Base-by-base conservation (phyloP, 176 grass and related monocot genomes). In the Oryza punctata region DNA sequence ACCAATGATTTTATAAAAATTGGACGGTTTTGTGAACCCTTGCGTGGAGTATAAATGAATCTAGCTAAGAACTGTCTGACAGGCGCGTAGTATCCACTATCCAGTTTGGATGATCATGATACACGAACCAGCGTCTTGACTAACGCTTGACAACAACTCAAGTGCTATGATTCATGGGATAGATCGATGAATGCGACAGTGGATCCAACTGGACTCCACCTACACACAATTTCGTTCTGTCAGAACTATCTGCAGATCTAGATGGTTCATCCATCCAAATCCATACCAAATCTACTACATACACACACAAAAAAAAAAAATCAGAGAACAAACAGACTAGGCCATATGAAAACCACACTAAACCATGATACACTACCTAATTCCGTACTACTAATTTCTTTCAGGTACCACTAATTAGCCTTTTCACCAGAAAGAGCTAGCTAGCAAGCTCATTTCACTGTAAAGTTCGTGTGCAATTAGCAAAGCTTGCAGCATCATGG, bases 401-500 rank as follows among this genome's bases (percentile, higher is more conserved):
- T 63, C 29, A 23, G 24, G 0, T n/a, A 6, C 1, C 10, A 16
- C 19, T 23, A 16, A 21, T 63, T 44, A 8, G 6, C 37, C 25
- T 71, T 49, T 64, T 41, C 57, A 73, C 69, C 69, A 7, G 69
- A 86, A 86, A 79, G 3, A 10, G 49, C 33, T 43, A 50, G 4
- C 5, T 7, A 52, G 16, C 18, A 49, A 49, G 46, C 3, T 50
- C 47, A 63, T 10, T 35, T 35, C 33, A 35, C 10, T 0, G 1
- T 16, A 52, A 69, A 69, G 74, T 43, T 19, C 49, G 78, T 60
- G 45, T n/a, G 61, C 19, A 44, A 68, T 75, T 3, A 29, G 24
- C 25, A 21, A 0, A 21, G 41, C 30, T 75, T 29, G 32, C 19
- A 8, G 35, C 26, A 69, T 46, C 45, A 63, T n/a, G 37, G 47